These are phyloP conservation scores for Aspergillus brasiliensis DNA, from an alignment of 2,329 filamentous ascomycete species.

Conservation along the genomic window DNA sequence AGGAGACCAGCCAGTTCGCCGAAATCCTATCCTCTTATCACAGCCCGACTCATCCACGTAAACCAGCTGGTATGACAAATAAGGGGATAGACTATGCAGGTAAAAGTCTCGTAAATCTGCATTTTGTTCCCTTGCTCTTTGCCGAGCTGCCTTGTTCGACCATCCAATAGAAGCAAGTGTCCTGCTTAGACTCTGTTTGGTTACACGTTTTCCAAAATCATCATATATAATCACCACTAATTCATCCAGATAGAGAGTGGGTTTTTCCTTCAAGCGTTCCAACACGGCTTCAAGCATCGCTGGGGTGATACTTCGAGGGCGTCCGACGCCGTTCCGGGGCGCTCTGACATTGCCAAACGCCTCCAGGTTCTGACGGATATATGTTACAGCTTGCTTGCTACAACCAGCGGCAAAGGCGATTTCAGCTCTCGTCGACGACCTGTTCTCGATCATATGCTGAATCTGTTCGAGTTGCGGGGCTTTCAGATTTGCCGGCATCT, in stretches of 20 bases:
- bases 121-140: not conserved
- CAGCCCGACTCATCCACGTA: not conserved
- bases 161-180: not conserved
- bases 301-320: not conserved
- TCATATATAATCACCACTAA: not conserved
- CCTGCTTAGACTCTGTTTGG: not conserved
- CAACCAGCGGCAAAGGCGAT: slow-evolving; percentile 1
- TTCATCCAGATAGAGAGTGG: not conserved
- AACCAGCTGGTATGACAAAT: not conserved
- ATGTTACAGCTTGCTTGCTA: slow-evolving; percentile 1
- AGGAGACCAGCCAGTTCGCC: not conserved
- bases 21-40: not conserved
- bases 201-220: not conserved
- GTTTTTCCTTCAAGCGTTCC: not conserved
- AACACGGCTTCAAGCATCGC: not conserved
- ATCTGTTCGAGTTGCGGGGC: slow-evolving; percentile 1
- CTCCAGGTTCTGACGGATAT: not conserved
- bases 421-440: not conserved
- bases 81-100: not conserved
- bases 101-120: not conserved
- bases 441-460: slow-evolving; percentile 1
- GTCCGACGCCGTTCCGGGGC: not conserved
- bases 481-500: slow-evolving; percentile 5
- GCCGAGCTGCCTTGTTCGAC: not conserved
- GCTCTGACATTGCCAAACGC: not conserved